Conservation (phyloP, 225 moss, liverwort and hornwort genomes). For the Physcomitrellopsis africana region DNA sequence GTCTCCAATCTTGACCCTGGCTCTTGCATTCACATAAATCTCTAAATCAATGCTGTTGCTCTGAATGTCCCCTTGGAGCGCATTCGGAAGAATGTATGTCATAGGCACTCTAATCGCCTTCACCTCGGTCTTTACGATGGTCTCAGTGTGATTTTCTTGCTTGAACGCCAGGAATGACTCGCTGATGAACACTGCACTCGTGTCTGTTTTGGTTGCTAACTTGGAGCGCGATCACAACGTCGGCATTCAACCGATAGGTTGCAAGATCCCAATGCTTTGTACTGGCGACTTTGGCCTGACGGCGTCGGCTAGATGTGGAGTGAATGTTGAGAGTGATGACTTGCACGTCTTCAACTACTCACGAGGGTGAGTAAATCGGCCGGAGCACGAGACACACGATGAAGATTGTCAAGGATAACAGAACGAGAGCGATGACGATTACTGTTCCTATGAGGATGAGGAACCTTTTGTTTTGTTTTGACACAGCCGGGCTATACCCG, state of each 20-base stretch:
- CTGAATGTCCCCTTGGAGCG: constrained; percentile 45
- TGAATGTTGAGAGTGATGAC: constrained; percentile 48
- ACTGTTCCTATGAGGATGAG: constrained; percentile 5
- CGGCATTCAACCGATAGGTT: constrained; percentile 46
- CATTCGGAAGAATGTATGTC: constrained; percentile 38
- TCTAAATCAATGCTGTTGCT: constrained; percentile 44
- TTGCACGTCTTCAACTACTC: constrained; percentile 50
- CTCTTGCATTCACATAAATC: constrained; percentile 48
- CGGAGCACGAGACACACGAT: constrained; percentile 44
- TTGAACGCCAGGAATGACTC: constrained; percentile 51
- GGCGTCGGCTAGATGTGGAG: constrained; percentile 29
- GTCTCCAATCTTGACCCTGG: constrained; percentile 62
- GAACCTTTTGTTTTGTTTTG: too few species aligned
- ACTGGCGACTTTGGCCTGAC: neutral
- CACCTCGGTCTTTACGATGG: constrained; percentile 43
- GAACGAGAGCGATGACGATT: constrained; percentile 13
- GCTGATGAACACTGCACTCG: constrained; percentile 48
- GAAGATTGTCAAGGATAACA: constrained; percentile 36
- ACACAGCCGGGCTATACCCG: too few species aligned
- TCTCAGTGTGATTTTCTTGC: constrained; percentile 56
- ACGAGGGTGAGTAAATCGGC: constrained; percentile 44
- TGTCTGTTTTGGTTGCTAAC: constrained; percentile 70
- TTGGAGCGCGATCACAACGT: constrained; percentile 40
- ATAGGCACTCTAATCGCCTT: constrained; percentile 46
- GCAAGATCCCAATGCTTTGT: constrained; percentile 27